Base-by-base conservation (phyloP, 306 rosid genomes). In the Glycine tomentella region DNA sequence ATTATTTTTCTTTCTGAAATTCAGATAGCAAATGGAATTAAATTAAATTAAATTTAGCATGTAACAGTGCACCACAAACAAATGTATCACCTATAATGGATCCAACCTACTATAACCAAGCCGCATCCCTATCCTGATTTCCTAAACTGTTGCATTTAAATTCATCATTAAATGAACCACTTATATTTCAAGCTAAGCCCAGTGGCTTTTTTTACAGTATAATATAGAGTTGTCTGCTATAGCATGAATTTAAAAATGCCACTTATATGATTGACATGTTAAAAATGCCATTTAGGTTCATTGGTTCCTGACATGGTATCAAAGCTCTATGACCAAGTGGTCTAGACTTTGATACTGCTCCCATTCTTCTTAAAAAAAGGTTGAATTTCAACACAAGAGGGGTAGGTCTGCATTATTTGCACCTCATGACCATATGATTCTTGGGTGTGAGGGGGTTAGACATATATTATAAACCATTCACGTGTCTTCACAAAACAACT, bases 21-120 rank as follows among this genome's bases (percentile, higher is more conserved):
- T 38, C 57, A 73, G 20, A 57, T 13, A 81, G 42, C 51, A 74
- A 44, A 31, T 25, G 58, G 25, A 20, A 20, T 20, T 20, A 36
- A 64, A 44, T 53, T 64, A 25, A 52, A 64, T 13, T 52, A 69
- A 56, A 69, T 55, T 69, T 56, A 79, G 59, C 59, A 44, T 55
- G 59, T 34, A 56, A 46, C 45, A 11, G 61, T 38, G 81, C 20
- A 77, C 38, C 40, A 63, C 34, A 44, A 49, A 33, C 17, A 63
- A 34, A 76, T 51, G 63, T 33, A 45, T 25, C 48, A 46, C 59
- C 25, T 51, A 16, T 72, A 31, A 33, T 20, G 11, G 36, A 36
- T 51, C 64, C 65, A 7, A 15, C 44, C 65, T 40, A 53, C 66
- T 38, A 67, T 78, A 68, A 44, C 57, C 56, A 9, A 78, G 58